Evolutionary conservation across 257 asterid genomes (phyloP).

Genomic region (Gynochthodes officinalis): DNA sequence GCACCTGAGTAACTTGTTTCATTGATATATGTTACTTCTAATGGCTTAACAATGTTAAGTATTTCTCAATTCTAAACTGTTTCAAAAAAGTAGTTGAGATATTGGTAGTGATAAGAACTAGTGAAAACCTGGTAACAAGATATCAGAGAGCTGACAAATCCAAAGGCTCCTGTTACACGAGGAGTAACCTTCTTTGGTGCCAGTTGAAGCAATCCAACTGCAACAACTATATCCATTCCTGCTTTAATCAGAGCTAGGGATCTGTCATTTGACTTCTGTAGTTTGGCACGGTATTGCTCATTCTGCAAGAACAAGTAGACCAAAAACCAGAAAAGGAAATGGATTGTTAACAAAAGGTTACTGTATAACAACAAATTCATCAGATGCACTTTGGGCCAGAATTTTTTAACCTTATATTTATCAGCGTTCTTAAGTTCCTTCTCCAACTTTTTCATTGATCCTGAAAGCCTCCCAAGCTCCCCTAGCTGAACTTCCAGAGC

Average conservation of each 20-base stretch:
- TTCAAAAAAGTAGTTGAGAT: background rate
- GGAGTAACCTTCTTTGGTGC: constrained; percentile 93
- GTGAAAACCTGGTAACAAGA: constrained; percentile 90
- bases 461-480: constrained; percentile 80
- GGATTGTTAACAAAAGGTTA: constrained; percentile 1
- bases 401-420: constrained; percentile 56
- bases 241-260: constrained; percentile 81
- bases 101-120: background rate
- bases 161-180: constrained; percentile 92
- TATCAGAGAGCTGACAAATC: constrained; percentile 82
- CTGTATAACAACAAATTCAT: constrained; percentile 8
- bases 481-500: constrained; percentile 46
- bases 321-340: constrained; percentile 14
- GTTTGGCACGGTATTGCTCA: constrained; percentile 57
- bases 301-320: constrained; percentile 40
- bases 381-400: constrained; percentile 5
- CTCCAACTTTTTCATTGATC: constrained; percentile 69
- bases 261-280: constrained; percentile 71
- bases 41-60: background rate
- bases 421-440: constrained; percentile 65
- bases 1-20: background rate
- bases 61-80: background rate
- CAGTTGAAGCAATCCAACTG: constrained; percentile 90
- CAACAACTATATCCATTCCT: constrained; percentile 78
- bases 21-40: background rate